Base-by-base conservation (phyloP, 2,329 filamentous ascomycete genomes). In the Boeremia lycopersici region DNA sequence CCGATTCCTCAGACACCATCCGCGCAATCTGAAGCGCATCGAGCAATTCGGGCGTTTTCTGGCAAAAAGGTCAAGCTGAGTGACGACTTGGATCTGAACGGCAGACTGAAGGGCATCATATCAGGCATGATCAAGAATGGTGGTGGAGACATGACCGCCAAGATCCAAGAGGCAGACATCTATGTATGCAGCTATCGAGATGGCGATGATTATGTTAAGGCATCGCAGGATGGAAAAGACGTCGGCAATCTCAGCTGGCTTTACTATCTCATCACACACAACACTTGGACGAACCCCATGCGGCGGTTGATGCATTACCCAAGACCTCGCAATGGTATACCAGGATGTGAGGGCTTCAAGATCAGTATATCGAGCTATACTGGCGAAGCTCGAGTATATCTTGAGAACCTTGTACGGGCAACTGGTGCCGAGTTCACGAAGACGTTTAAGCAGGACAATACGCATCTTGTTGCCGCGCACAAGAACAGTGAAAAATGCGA, bases 341-440 rank as follows among this genome's bases (percentile, higher is more conserved):
- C 88, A 0, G 93, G 91, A 0, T 97, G 99, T 70, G 75, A 89
- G 54, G 80, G 83, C 7, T 81, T 89, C 73, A 86, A 83, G 46
- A 95, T 99, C 67, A 96, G 92, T 53, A 82, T 99, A 6, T 98
- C 95, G 6, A 99, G 98, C 74, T 99, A 99, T 71, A 91, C 91
- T 40, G 95, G 95, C 29, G 95, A 99, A 74, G 91, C 95, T 13
- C 87, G 95, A 41, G 87, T 91, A 47, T 99, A 98, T 68, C 82
- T 99, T 4, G 93, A 98, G 74, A 98, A 96, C 64, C 82, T 99
- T 33, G 89, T 97, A 65, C 86, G 81, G 56, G 92, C 92, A 23
- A 83, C 89, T 13, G 95, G 95, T 13, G 93, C 90, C 8, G 88
- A 89, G 58, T 98, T 91, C 71, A 99, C 95, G 28, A 96, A 96